Base-by-base conservation (phyloP, 805 yeast species). In the Schizosaccharomyces cryophilus region DNA sequence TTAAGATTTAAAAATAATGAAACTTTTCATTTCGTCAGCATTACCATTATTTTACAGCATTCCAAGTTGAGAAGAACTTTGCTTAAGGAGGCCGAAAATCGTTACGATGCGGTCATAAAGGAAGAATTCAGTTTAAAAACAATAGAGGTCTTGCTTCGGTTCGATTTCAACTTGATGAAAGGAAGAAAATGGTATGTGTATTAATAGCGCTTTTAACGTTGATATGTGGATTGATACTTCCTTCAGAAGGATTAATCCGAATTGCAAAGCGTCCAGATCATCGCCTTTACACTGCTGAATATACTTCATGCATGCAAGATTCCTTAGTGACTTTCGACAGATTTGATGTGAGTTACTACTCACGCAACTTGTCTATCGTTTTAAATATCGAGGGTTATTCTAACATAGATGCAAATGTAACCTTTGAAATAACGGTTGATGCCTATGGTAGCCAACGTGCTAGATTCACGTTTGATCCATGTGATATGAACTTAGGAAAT, bases 391-490 rank as follows among this genome's bases (percentile, higher is more conserved):
- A 31, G 5, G 60, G 60, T n/a, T 11, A n/a, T 26, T 29, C 42
- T 7, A n/a, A 38, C 15, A 13, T 40, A 17, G 47, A 35, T 21
- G 29, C 26, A 35, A 35, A 56, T 30, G 60, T 31, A 19, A 56
- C 60, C 7, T 35, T 40, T 29, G 42, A 35, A 11, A 56, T 56
- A 19, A 11, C 15, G 21, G 42, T 70, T 17, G 54, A 62, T 9
- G 70, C 71, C 5, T 70, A 70, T 60, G 73, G 72, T 11, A 63
- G 60, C 11, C 60, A 62, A 35, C 63, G 69, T 9, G 66, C 66
- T 45, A 62, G 66, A 58, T 63, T 68, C 55, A 61, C 62, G 29
- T 69, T 70, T 48, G 65, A 70, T 58, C 66, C 70, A 11, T 70
- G 73, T 62, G 65, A 64, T 21, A 66, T 66, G 58, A 66, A 63